Evolutionary conservation across 2,329 filamentous ascomycete species (phyloP), one percentile per base, ranked within the genome.

Genomic region (Cladosporium austrohemisphaericum): DNA sequence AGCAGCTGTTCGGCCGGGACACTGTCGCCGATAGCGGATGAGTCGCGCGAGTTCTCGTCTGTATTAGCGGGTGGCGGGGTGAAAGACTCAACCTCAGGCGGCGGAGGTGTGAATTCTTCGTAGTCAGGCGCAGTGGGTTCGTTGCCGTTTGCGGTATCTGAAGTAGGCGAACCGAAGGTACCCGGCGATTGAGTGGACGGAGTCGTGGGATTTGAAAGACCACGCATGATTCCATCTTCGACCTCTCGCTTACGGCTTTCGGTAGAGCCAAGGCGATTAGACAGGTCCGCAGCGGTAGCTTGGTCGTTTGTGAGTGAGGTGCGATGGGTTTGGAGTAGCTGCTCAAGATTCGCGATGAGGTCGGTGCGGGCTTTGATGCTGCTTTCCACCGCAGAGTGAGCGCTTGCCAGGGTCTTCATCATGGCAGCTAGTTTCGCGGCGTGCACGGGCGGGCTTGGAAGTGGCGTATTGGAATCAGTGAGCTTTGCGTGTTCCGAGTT

Each of bases 171-270:
- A n/a, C 25, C 19, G 5, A 33, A 22, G 10, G 31, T 26, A 3
- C 36, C 69, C 53, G 58, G 74, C 63, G 41, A 74, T 68, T 7
- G 73, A 5, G 29, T 36, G 9, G 32, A 71, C 2, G 75, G 72
- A 3, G 75, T 70, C 8, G 80, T 73, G 7, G 83, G 78, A 1
- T 80, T 78, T 11, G 83, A 81, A 18, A 95, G 77, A 7, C 88
- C 88, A 44, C 86, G 82, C 79, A 98, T 89, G 58, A 98, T 97
- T 41, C 82, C 85, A 57, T 92, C 82, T 68, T 98, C 93, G 6
- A 98, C 90, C 40, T 93, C 86, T 45, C 84, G 83, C 68, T 94
- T 95, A 70, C 88, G 91, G 14, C 76, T 73, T 59, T 96, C 91
- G 13, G 90, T 88, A 49, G 83, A 81, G 2, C 73, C 69, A 58